Conservation (phyloP, 2,329 filamentous ascomycete genomes). For the Clonostachys rhizophaga region DNA sequence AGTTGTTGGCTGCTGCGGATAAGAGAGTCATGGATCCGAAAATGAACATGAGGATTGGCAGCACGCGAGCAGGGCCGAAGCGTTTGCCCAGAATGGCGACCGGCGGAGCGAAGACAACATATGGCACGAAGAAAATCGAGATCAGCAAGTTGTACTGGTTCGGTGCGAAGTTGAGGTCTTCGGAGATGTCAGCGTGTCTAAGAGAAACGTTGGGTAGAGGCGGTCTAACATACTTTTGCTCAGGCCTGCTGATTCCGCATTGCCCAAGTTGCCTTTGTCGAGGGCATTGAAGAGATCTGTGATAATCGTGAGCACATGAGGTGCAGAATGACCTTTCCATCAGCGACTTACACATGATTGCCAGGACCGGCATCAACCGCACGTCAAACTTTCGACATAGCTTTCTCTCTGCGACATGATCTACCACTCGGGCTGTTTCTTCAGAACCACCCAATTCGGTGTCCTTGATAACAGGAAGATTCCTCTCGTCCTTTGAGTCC, state of each 20-base stretch:
- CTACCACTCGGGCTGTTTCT: conserved; percentile 20
- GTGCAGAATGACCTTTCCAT: not conserved
- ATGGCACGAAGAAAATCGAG: conserved; percentile 72
- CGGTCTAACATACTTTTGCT: conserved; percentile 16
- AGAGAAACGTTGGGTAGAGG: not conserved
- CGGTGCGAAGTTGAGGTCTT: conserved; percentile 44
- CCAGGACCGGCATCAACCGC: conserved; percentile 46
- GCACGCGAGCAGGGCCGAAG: conserved; percentile 59
- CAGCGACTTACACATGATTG: conserved; percentile 39
- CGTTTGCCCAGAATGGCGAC: conserved; percentile 63
- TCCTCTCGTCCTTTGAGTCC: not conserved
- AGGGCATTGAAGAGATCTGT: conserved; percentile 41
- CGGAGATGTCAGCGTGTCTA: conserved; percentile 9
- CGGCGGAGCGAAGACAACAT: conserved; percentile 63
- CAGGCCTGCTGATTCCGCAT: conserved; percentile 50
- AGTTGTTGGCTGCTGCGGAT: conserved; percentile 43
- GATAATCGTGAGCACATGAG: not conserved
- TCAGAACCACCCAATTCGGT: conserved; percentile 2
- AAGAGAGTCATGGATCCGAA: conserved; percentile 67
- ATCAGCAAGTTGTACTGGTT: conserved; percentile 69
- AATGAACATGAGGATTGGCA: conserved; percentile 68
- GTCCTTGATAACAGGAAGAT: not conserved
- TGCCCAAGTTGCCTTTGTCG: conserved; percentile 37
- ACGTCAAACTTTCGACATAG: conserved; percentile 51
- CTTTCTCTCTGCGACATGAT: conserved; percentile 39